A percentile compares a stretch with the other conserved stretches of the same genome.
Conservation (phyloP, 73 alveolate species). For the Halteria grandinella region DNA sequence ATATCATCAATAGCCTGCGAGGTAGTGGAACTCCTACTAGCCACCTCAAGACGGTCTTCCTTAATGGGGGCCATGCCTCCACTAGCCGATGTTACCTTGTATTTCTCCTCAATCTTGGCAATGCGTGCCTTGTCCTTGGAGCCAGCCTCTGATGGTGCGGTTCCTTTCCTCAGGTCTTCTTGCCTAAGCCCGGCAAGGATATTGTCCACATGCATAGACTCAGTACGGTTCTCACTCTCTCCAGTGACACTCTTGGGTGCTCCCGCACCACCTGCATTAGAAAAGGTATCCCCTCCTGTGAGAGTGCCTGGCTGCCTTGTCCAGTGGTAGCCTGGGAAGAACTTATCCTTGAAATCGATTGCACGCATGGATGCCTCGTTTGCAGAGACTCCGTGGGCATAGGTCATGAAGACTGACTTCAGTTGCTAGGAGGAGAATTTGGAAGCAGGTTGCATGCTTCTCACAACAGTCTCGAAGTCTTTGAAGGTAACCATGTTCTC, state of each 20-base stretch:
- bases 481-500: slow-evolving; percentile 1
- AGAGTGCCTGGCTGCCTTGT: neutral
- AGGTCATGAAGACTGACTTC: slow-evolving; percentile 18
- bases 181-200: slow-evolving; percentile 43
- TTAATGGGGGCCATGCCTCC: slow-evolving; percentile 39
- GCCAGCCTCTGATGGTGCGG: no score
- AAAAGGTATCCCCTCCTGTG: neutral
- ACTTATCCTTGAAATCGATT: slow-evolving; percentile 56
- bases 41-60: slow-evolving; percentile 26
- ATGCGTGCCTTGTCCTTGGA: neutral
- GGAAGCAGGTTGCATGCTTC: slow-evolving; percentile 19
- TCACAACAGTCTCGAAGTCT: slow-evolving; percentile 42
- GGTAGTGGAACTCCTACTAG: slow-evolving; percentile 9
- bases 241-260: neutral
- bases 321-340: slow-evolving; percentile 54
- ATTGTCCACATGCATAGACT: slow-evolving; percentile 43
- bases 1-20: slow-evolving; percentile 49
- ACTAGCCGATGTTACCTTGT: neutral
- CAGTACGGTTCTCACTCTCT: slow-evolving; percentile 22
- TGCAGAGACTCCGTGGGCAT: slow-evolving; percentile 7
- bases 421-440: slow-evolving; percentile 19
- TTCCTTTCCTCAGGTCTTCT: slow-evolving; percentile 30
- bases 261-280: neutral
- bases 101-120: slow-evolving; percentile 26
- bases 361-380: neutral